Evolutionary conservation across 352 stramenopile genomes (phyloP).

Genomic region (Phytophthora parvispora): DNA sequence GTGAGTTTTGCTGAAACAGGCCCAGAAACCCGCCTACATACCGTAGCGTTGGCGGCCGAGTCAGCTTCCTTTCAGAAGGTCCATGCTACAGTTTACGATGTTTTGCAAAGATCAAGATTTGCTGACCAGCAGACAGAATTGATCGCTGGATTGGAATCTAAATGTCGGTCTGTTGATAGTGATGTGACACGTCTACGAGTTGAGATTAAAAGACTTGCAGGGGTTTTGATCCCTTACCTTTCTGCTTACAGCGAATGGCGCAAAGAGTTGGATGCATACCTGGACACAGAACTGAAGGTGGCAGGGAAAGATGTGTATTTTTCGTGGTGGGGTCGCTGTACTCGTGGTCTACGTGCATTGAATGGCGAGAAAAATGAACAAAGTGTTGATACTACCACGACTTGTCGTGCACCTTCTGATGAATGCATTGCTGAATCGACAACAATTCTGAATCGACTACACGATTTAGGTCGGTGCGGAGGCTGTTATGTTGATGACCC

Average conservation of each 20-base stretch:
- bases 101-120: conserved; percentile 14
- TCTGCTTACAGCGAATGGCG: conserved; percentile 46
- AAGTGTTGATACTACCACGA: not conserved
- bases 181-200: conserved; percentile 35
- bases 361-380: not conserved
- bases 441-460: conserved; percentile 16
- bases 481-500: not conserved
- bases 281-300: conserved; percentile 25
- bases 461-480: conserved; percentile 1
- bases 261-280: conserved; percentile 50
- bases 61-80: conserved; percentile 38
- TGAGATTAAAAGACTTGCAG: conserved; percentile 38
- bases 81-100: conserved; percentile 15
- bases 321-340: conserved; percentile 49
- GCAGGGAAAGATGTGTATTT: conserved; percentile 57
- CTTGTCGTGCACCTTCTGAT: conserved; percentile 11
- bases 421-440: conserved; percentile 32
- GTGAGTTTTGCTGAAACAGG: conserved; percentile 29
- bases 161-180: conserved; percentile 41
- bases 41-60: conserved; percentile 16
- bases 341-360: conserved; percentile 22
- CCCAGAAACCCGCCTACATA: conserved; percentile 7
- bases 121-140: conserved; percentile 26
- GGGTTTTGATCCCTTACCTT: conserved; percentile 47
- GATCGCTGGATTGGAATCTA: conserved; percentile 33